phyloP scores from a whole-genome alignment of 306 rosid genomes.

The Dryas octopetala region DNA sequence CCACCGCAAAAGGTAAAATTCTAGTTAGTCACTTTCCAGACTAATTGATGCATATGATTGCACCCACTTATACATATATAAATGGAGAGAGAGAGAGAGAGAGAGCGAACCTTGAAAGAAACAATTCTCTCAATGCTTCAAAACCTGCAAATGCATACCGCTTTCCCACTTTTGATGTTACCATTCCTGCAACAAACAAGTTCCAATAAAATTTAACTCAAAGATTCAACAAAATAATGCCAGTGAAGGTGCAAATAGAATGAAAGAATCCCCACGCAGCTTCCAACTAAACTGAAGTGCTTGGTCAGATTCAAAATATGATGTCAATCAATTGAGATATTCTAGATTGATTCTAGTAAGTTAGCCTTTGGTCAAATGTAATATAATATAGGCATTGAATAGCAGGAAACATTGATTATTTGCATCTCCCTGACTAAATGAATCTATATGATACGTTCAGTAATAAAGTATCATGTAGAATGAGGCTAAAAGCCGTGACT shows the following conservation, averaged over 20 bases:
- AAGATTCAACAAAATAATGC: not conserved
- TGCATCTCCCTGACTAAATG: not conserved
- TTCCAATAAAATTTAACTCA: conserved; percentile 16
- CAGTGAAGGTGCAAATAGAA: not conserved
- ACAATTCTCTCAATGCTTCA: conserved; percentile 83
- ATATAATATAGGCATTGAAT: not conserved
- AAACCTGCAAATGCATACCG: conserved; percentile 91
- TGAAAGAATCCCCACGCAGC: not conserved
- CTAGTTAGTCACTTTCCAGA: not conserved
- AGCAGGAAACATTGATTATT: not conserved
- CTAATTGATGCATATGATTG: not conserved
- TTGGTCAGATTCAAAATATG: not conserved
- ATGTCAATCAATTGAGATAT: not conserved
- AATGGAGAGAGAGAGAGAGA: not conserved
- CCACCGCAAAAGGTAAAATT: not conserved
- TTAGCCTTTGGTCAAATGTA: not conserved
- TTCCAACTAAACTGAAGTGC: not conserved
- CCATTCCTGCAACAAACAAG: conserved; percentile 68
- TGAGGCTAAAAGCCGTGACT: no score
- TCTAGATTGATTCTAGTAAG: not conserved
- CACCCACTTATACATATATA: not conserved
- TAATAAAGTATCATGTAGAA: no score
- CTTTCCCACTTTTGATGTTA: conserved; percentile 95
- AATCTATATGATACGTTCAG: no score
- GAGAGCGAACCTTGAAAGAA: conserved; percentile 63